Conservation (phyloP, 805 yeast species). For the Maudiozyma saulgeensis region DNA sequence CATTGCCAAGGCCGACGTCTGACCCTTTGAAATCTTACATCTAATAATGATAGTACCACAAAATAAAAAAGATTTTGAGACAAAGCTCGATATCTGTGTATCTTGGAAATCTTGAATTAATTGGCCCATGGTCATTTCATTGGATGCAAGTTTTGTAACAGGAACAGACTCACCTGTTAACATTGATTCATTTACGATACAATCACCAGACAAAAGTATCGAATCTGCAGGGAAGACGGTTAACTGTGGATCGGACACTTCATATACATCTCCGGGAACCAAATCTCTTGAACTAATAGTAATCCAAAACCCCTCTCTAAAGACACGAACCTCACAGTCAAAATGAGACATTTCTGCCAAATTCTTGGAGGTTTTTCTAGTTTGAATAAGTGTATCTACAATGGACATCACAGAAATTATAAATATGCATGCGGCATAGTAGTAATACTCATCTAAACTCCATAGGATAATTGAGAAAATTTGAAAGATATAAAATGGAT, state of each 20-base stretch:
- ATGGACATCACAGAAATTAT: slow-evolving; percentile 77
- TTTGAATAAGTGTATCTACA: slow-evolving; percentile 74
- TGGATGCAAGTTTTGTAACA: slow-evolving; percentile 68
- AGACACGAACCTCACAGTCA: slow-evolving; percentile 75
- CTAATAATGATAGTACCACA: slow-evolving; percentile 86
- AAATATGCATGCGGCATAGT: slow-evolving; percentile 89
- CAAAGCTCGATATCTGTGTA: slow-evolving; percentile 48
- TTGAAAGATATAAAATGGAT: slow-evolving; percentile 93
- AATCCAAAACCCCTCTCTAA: slow-evolving; percentile 91
- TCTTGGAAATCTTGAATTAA: slow-evolving; percentile 47
- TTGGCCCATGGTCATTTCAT: slow-evolving; percentile 47
- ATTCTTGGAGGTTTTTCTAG: slow-evolving; percentile 62
- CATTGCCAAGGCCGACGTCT: slow-evolving; percentile 64
- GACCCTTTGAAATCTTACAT: slow-evolving; percentile 52
- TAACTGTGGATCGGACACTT: slow-evolving; percentile 78
- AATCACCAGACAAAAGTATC: slow-evolving; percentile 77
- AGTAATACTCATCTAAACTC: slow-evolving; percentile 86
- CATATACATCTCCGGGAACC: slow-evolving; percentile 94
- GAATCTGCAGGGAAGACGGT: slow-evolving; percentile 80
- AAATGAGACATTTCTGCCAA: slow-evolving; percentile 65
- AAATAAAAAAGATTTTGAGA: slow-evolving; percentile 70
- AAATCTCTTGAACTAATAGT: slow-evolving; percentile 65
- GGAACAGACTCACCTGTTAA: slow-evolving; percentile 98
- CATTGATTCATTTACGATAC: slow-evolving; percentile 96
- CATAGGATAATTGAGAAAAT: slow-evolving; percentile 84